phyloP scores from a whole-genome alignment of 805 yeast species.

The Pichia ethanolica region DNA sequence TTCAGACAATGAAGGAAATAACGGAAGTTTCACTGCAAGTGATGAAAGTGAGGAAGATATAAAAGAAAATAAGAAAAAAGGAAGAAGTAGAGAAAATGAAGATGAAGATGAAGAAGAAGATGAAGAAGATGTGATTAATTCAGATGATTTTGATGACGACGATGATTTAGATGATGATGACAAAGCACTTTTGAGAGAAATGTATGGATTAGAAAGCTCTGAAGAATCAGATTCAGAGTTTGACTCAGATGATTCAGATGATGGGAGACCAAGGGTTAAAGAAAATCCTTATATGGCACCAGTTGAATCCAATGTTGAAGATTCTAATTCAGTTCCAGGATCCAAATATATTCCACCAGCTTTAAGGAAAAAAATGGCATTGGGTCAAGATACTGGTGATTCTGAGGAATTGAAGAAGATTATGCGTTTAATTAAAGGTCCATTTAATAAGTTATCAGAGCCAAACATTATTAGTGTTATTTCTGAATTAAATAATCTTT shows the following conservation, averaged over 20 bases:
- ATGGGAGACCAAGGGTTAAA: slow-evolving; percentile 27
- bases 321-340: slow-evolving; percentile 20
- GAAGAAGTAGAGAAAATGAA: not conserved
- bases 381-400: slow-evolving; percentile 25
- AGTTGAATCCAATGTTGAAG: slow-evolving; percentile 16
- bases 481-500: slow-evolving; percentile 58
- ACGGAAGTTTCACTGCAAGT: not conserved
- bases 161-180: slow-evolving; percentile 27
- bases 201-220: slow-evolving; percentile 25
- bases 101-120: not conserved
- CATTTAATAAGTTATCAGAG: slow-evolving; percentile 83
- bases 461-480: slow-evolving; percentile 69
- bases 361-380: slow-evolving; percentile 46
- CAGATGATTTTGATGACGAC: slow-evolving; percentile 27
- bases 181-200: slow-evolving; percentile 23
- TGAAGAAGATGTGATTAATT: slow-evolving; percentile 20
- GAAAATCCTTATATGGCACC: slow-evolving; percentile 81
- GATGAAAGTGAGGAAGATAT: slow-evolving; percentile 13
- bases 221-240: slow-evolving; percentile 17
- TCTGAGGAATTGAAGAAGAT: slow-evolving; percentile 44
- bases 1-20: not conserved
- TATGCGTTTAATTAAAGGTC: slow-evolving; percentile 65
- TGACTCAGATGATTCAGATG: slow-evolving; percentile 22
- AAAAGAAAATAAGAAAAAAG: slow-evolving; percentile 2
- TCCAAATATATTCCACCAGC: slow-evolving; percentile 82